Evolutionary conservation across 345 rosid genomes (phyloP).

Genomic region (Angophora floribunda): DNA sequence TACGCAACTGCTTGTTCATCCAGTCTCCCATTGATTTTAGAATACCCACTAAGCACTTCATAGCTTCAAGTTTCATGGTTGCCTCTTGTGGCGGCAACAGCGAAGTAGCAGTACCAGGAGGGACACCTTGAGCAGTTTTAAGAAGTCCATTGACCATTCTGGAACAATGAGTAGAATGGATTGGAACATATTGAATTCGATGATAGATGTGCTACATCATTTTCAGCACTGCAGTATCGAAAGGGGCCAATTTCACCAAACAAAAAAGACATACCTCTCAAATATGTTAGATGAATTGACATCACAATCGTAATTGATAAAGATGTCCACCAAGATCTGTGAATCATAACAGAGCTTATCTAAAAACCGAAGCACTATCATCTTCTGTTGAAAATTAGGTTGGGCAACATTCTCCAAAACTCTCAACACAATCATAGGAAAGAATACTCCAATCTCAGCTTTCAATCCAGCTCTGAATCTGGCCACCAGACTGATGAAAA

Average conservation of each 20-base stretch:
- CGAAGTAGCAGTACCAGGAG: slow-evolving; percentile 73
- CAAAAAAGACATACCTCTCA: slow-evolving; percentile 65
- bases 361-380: slow-evolving; percentile 93
- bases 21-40: slow-evolving; percentile 98
- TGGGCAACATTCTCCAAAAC: slow-evolving; percentile 95
- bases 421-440: slow-evolving; percentile 97
- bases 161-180: slow-evolving; percentile 8
- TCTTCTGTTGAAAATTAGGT: slow-evolving; percentile 98
- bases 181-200: background rate
- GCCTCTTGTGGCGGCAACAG: slow-evolving; percentile 91
- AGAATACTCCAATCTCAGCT: slow-evolving; percentile 99
- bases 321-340: slow-evolving; percentile 95
- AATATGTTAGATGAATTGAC: slow-evolving; percentile 96
- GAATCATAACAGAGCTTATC: slow-evolving; percentile 97
- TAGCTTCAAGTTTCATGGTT: slow-evolving; percentile 91
- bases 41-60: slow-evolving; percentile 92
- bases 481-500: slow-evolving; percentile 92
- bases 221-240: background rate
- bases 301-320: slow-evolving; percentile 98
- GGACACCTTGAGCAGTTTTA: slow-evolving; percentile 98
- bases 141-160: slow-evolving; percentile 99
- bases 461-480: slow-evolving; percentile 97
- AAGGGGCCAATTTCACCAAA: background rate
- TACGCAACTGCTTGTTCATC: slow-evolving; percentile 91
- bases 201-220: background rate